These are phyloP conservation scores for Malassezia obtusa DNA, from an alignment of 1,284 basidiomycete species.

Conservation along the genomic window DNA sequence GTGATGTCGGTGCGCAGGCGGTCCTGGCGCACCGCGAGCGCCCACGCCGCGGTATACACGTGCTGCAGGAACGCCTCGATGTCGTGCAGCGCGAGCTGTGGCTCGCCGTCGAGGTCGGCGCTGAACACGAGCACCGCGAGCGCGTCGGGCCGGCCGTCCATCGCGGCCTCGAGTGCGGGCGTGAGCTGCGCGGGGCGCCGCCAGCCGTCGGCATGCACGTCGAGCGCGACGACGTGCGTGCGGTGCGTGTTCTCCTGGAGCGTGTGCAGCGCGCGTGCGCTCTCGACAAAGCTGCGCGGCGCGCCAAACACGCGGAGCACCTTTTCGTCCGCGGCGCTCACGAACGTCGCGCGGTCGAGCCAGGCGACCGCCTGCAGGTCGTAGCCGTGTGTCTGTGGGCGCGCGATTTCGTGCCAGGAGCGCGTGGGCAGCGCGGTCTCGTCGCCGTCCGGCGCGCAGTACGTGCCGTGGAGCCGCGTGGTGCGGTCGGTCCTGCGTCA, in stretches of 20 bases:
- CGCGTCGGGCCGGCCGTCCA: not conserved
- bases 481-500: constrained; percentile 34
- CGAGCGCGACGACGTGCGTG: constrained; percentile 7
- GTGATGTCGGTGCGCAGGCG: constrained; percentile 29
- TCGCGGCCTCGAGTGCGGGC: not conserved
- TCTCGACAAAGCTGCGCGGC: constrained; percentile 35
- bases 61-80: constrained; percentile 36
- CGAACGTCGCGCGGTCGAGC: constrained; percentile 39
- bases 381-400: constrained; percentile 46
- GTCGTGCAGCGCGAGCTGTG: constrained; percentile 18
- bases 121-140: constrained; percentile 17
- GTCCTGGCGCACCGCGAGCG: constrained; percentile 23
- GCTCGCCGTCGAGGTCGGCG: not conserved
- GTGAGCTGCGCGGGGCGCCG: not conserved
- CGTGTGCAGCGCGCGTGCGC: constrained; percentile 2
- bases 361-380: constrained; percentile 33
- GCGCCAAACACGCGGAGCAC: constrained; percentile 43
- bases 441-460: not conserved
- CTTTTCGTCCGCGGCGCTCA: constrained; percentile 46
- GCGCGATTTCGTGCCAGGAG: constrained; percentile 44
- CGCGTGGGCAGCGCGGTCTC: not conserved
- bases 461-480: constrained; percentile 32
- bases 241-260: not conserved
- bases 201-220: not conserved
- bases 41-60: constrained; percentile 38